phyloP scores from a whole-genome alignment of 768 basidiomycete species.

The Agaricus blazei region DNA sequence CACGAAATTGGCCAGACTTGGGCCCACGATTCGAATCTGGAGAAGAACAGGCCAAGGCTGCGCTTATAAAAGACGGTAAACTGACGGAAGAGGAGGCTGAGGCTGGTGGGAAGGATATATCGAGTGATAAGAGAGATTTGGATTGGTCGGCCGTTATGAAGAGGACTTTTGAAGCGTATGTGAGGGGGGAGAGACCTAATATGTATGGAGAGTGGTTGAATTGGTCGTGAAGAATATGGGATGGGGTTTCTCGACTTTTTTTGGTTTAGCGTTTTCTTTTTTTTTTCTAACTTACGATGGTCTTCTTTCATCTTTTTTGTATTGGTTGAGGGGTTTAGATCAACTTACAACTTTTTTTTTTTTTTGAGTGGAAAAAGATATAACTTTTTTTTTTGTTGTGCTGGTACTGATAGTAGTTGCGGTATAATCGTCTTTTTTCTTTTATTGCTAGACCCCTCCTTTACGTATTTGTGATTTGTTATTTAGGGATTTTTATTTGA shows the following conservation, averaged over 20 bases:
- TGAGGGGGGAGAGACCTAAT: slow-evolving; percentile 84
- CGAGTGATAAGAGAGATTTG: slow-evolving; percentile 63
- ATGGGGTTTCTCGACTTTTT: not conserved
- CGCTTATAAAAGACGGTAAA: slow-evolving; percentile 26
- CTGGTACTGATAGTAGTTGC: no score
- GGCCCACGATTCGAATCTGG: slow-evolving; percentile 72
- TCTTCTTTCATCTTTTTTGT: no score
- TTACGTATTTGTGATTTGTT: no score
- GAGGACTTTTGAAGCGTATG: slow-evolving; percentile 88
- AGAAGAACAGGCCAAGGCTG: slow-evolving; percentile 58
- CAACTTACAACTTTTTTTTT: no score
- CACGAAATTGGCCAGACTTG: slow-evolving; percentile 88
- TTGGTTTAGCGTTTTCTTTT: not conserved
- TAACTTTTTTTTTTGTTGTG: no score
- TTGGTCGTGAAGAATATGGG: slow-evolving; percentile 21
- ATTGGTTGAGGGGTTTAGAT: no score
- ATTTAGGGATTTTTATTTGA: no score
- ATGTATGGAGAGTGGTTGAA: slow-evolving; percentile 83
- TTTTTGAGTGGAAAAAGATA: no score
- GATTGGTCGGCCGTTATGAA: slow-evolving; percentile 89
- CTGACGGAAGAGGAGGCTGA: slow-evolving; percentile 16
- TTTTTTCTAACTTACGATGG: not conserved
- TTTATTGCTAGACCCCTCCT: no score
- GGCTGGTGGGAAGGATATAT: slow-evolving; percentile 10
- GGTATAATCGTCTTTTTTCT: no score